Conservation (phyloP, 2,329 filamentous ascomycete species). For the Corinectria fuckeliana region DNA sequence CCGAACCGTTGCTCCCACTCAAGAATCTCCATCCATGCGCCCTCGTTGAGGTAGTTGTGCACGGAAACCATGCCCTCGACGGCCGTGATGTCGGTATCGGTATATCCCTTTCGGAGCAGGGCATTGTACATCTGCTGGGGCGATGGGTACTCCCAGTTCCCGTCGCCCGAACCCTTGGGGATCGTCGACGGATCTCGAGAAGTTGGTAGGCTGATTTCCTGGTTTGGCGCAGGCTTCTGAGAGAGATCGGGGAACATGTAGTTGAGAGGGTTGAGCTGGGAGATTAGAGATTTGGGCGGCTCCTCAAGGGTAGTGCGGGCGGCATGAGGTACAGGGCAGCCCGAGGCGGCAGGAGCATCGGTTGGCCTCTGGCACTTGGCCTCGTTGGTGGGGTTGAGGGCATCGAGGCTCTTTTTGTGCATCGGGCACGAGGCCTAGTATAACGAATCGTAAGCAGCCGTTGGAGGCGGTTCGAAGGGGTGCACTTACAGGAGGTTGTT, state of each 20-base stretch:
- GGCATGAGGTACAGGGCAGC: constrained; percentile 54
- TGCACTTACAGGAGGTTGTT: constrained; percentile 43
- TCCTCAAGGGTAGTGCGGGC: constrained; percentile 35
- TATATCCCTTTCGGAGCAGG: constrained; percentile 93
- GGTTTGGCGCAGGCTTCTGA: constrained; percentile 76
- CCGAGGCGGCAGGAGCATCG: constrained; percentile 32
- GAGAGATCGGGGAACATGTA: constrained; percentile 93
- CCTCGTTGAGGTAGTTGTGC: constrained; percentile 98
- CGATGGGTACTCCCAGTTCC: constrained; percentile 97
- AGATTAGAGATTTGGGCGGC: constrained; percentile 55
- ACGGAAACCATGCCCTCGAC: constrained; percentile 97
- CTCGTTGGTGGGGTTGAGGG: constrained; percentile 45
- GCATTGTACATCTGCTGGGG: constrained; percentile 99
- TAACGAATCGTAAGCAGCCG: constrained; percentile 32
- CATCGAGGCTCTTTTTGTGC: constrained; percentile 60
- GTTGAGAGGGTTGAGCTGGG: constrained; percentile 75
- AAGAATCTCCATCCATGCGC: constrained; percentile 93
- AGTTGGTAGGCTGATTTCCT: constrained; percentile 77
- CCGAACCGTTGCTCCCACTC: constrained; percentile 91
- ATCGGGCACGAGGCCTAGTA: constrained; percentile 62
- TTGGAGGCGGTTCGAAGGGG: neutral
- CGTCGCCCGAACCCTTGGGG: constrained; percentile 78
- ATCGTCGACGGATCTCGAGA: constrained; percentile 87
- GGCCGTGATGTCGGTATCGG: constrained; percentile 89
- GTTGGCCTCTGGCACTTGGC: constrained; percentile 33